Evolutionary conservation across 257 asterid species (phyloP).

Genomic region (Solanum pennellii): DNA sequence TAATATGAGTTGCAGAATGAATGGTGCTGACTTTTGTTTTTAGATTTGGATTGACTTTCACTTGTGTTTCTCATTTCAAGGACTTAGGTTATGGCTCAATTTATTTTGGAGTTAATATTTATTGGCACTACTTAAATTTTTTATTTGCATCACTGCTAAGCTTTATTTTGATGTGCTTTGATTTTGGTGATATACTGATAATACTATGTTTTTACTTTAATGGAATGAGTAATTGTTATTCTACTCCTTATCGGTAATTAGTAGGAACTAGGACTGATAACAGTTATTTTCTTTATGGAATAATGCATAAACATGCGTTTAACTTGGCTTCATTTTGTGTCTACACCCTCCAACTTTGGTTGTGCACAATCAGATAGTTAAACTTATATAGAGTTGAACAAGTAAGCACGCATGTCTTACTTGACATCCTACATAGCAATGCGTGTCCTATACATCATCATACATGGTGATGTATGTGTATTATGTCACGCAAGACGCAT

Average conservation of each 20-base stretch:
- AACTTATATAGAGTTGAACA: no score
- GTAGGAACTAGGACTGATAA: neutral
- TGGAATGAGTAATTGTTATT: neutral
- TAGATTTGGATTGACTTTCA: neutral
- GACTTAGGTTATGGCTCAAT: neutral
- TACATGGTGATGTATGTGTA: no score
- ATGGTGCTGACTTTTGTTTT: neutral
- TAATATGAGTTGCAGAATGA: neutral
- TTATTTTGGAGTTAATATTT: no score
- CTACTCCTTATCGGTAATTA: neutral
- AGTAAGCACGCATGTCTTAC: no score
- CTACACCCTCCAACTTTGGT: no score
- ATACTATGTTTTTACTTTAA: neutral
- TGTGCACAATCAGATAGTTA: no score
- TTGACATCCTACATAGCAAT: no score
- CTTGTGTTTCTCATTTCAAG: neutral
- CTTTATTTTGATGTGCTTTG: neutral
- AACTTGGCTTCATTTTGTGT: no score
- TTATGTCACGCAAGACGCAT: no score
- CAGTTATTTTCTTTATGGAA: no score
- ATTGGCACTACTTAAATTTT: neutral
- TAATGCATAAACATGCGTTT: no score
- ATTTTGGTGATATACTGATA: neutral
- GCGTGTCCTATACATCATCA: no score
- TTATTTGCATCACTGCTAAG: neutral